These are phyloP conservation scores for Omphalea diandra DNA, from an alignment of 441 rosid species.

Conservation along the genomic window DNA sequence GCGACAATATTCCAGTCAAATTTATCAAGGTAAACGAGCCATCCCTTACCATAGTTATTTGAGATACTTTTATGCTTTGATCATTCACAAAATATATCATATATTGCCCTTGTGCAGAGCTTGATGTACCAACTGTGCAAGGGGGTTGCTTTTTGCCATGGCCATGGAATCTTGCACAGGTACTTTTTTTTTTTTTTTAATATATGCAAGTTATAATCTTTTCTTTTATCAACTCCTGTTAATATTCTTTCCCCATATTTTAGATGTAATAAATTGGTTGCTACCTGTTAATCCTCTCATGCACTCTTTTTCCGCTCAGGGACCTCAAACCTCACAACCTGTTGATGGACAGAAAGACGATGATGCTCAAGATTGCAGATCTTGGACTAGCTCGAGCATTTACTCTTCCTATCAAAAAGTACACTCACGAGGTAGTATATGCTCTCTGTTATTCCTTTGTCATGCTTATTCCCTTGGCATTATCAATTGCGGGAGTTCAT, in stretches of 20 bases:
- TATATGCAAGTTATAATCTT: too few relatives aligned
- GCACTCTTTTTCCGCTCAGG: slow-evolving; percentile 35
- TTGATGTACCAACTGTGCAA: slow-evolving; percentile 98
- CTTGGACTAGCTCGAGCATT: slow-evolving; percentile 90
- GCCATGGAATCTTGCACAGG: slow-evolving; percentile 97
- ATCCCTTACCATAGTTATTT: not conserved
- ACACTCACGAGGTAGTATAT: slow-evolving; percentile 79
- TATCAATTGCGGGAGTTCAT: not conserved
- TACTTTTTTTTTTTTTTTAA: too few relatives aligned
- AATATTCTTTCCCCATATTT: not conserved
- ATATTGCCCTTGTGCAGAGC: slow-evolving; percentile 43
- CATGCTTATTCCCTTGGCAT: not conserved
- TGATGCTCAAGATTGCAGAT: slow-evolving; percentile 91
- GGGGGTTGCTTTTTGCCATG: slow-evolving; percentile 96
- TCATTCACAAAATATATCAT: slow-evolving; percentile 1
- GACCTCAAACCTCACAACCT: slow-evolving; percentile 98
- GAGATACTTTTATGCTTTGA: not conserved
- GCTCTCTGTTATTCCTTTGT: not conserved
- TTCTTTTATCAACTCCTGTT: too few relatives aligned
- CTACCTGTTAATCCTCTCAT: not conserved
- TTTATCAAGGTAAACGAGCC: slow-evolving; percentile 50
- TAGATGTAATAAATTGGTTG: not conserved
- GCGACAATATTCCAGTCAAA: slow-evolving; percentile 48
- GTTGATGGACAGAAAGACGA: slow-evolving; percentile 76
- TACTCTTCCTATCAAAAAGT: slow-evolving; percentile 90